Conservation (phyloP, 345 rosid species). For the Corchorus olitorius region DNA sequence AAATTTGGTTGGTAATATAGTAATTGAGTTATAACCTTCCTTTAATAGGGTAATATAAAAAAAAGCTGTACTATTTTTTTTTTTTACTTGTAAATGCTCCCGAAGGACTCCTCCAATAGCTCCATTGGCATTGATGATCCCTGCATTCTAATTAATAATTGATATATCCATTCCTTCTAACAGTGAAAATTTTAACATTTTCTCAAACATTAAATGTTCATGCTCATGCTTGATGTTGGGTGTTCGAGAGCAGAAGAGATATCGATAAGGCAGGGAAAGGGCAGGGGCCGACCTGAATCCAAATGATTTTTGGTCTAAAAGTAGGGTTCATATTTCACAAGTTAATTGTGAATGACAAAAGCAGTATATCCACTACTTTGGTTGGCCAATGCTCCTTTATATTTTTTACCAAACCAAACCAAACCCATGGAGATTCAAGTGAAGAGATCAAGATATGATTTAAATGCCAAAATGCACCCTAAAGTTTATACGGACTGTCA, state of each 20-base stretch:
- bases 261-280: not conserved
- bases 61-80: no score
- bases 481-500: no score
- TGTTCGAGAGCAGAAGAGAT: not conserved
- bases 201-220: not conserved
- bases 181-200: not conserved
- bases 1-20: no score
- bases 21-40: no score
- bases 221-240: conserved; percentile 3
- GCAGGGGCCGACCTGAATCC: not conserved
- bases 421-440: no score
- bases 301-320: not conserved
- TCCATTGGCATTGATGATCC: no score
- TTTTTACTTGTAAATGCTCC: no score
- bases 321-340: conserved; percentile 2
- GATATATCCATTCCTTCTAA: not conserved
- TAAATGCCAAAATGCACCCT: no score
- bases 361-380: conserved; percentile 11
- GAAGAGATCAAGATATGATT: no score
- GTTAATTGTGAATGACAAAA: not conserved
- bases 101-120: not conserved
- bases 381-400: not conserved
- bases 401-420: no score
- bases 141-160: not conserved
- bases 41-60: no score